Evolutionary conservation across 495 filamentous ascomycete genomes (phyloP).

Genomic region (Thozetella sp.): DNA sequence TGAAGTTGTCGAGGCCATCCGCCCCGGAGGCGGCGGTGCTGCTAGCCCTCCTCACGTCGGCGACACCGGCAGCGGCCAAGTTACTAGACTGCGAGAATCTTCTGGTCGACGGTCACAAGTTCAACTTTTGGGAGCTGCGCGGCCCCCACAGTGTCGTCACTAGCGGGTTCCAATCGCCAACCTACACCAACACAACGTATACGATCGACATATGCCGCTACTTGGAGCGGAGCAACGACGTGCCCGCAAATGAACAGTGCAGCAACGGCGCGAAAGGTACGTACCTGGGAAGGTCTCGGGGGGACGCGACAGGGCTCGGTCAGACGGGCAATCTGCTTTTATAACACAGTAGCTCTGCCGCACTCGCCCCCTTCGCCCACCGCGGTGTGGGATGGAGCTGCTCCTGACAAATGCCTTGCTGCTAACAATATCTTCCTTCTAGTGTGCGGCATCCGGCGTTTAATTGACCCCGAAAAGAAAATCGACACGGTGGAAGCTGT

Average conservation of each 20-base stretch:
- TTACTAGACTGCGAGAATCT: constrained; percentile 60
- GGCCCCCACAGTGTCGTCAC: constrained; percentile 78
- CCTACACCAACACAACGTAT: constrained; percentile 73
- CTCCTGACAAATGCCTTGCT: too few relatives aligned
- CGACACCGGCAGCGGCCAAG: background rate
- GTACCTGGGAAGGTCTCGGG: constrained; percentile 6
- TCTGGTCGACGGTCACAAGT: constrained; percentile 55
- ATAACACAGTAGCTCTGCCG: too few relatives aligned
- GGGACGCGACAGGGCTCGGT: background rate
- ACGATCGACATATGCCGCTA: constrained; percentile 82
- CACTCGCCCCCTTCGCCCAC: background rate
- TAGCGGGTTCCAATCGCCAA: constrained; percentile 45
- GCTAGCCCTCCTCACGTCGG: constrained; percentile 9
- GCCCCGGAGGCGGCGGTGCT: constrained; percentile 50
- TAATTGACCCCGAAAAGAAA: constrained; percentile 38
- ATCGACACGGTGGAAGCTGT: constrained; percentile 42
- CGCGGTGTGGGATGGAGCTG: background rate
- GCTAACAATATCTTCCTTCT: background rate
- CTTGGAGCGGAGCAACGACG: constrained; percentile 55
- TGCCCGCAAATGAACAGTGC: constrained; percentile 54
- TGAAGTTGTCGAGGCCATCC: background rate
- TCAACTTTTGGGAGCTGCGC: constrained; percentile 65
- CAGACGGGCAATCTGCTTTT: background rate
- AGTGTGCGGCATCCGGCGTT: constrained; percentile 82
- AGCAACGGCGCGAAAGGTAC: constrained; percentile 62